Percentiles rank a stretch among this genome's conserved stretches.
Evolutionary conservation across 768 basidiomycete species (phyloP).

Genomic region (Postia placenta): DNA sequence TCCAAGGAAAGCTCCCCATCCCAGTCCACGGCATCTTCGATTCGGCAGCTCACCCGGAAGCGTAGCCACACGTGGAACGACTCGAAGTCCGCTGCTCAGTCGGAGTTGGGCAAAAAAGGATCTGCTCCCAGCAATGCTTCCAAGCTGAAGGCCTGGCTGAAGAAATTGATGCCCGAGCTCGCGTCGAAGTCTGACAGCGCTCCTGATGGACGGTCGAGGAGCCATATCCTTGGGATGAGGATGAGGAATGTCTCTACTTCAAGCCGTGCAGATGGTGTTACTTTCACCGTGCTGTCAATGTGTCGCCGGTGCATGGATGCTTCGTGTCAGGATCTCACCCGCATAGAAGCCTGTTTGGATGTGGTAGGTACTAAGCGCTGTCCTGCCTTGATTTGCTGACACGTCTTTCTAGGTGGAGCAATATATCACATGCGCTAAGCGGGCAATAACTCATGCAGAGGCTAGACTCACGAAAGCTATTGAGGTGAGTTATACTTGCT

Average conservation of each 20-base stretch:
- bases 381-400: not conserved
- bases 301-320: slow-evolving; percentile 36
- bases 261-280: too few species aligned
- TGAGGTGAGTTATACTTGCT: slow-evolving; percentile 34
- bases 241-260: too few species aligned
- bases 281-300: too few species aligned
- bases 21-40: not conserved
- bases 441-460: slow-evolving; percentile 53
- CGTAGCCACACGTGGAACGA: slow-evolving; percentile 11
- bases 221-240: not conserved
- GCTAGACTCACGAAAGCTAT: slow-evolving; percentile 49
- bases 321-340: slow-evolving; percentile 49
- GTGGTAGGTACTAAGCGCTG: slow-evolving; percentile 33
- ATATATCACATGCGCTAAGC: slow-evolving; percentile 46
- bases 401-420: slow-evolving; percentile 42
- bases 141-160: slow-evolving; percentile 60
- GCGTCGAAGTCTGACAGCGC: not conserved
- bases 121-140: slow-evolving; percentile 32
- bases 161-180: slow-evolving; percentile 39
- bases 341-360: slow-evolving; percentile 47
- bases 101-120: slow-evolving; percentile 12
- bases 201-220: not conserved
- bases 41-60: slow-evolving; percentile 9
- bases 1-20: not conserved
- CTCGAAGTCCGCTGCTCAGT: slow-evolving; percentile 8